phyloP scores from a whole-genome alignment of 768 basidiomycete species.

The Lenzites betulinus region DNA sequence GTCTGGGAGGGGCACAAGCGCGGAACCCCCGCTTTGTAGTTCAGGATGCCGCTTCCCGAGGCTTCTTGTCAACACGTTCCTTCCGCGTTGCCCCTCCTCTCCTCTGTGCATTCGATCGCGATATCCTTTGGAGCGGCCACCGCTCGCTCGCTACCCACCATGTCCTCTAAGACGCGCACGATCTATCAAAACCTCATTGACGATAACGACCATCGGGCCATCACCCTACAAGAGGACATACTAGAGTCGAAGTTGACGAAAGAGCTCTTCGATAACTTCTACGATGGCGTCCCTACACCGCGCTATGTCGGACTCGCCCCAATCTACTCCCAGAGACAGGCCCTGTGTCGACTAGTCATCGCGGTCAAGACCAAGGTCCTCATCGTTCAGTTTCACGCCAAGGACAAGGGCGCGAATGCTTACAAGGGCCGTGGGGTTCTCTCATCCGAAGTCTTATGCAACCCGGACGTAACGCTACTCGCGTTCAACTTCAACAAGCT shows the following conservation, averaged over 20 bases:
- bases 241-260: constrained; percentile 26
- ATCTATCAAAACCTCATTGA: constrained; percentile 34
- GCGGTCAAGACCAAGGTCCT: constrained; percentile 35
- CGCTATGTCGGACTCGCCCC: constrained; percentile 51
- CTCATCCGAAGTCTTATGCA: constrained; percentile 47
- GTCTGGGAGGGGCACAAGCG: neutral
- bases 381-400: constrained; percentile 27
- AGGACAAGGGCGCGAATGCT: constrained; percentile 22
- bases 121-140: constrained; percentile 29
- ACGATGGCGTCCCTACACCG: constrained; percentile 17
- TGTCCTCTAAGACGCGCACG: constrained; percentile 7
- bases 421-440: constrained; percentile 32
- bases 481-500: constrained; percentile 58
- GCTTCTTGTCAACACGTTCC: constrained; percentile 29
- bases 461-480: constrained; percentile 44
- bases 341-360: constrained; percentile 49
- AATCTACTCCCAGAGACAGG: constrained; percentile 46
- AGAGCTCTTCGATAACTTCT: constrained; percentile 21
- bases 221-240: constrained; percentile 23
- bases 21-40: constrained; percentile 4
- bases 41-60: constrained; percentile 12
- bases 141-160: constrained; percentile 17
- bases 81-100: constrained; percentile 18
- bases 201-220: constrained; percentile 17
- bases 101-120: constrained; percentile 20